Base-by-base conservation (phyloP, 2,329 filamentous ascomycete species). In the Cercospora berteroae region DNA sequence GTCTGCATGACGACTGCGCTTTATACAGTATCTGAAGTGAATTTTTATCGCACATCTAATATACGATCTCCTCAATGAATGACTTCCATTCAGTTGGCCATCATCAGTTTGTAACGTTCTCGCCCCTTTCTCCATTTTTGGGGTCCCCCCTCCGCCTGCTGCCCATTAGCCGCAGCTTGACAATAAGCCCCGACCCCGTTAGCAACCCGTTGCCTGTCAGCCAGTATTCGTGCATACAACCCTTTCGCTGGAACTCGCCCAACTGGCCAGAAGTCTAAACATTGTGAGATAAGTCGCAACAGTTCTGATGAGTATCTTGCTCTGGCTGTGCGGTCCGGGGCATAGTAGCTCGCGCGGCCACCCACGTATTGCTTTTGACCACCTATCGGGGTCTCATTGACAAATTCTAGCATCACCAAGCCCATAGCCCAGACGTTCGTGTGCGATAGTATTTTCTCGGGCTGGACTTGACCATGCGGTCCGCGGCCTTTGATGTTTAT, bases 381-480 rank as follows among this genome's bases (percentile, higher is more conserved):
- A n/a, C 48, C 48, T 12, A 55, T 20, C 1, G 18, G 48, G 2
- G 33, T 57, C 1, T 23, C 20, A 5, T 56, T 39, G 2, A 63
- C 61, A 12, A 63, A 29, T 18, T 63, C 44, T 9, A 63, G 31
- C 61, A 63, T 63, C 29, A 52, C 44, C 31, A 63, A 36, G 13
- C 61, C 61, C 7, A 63, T 63, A 12, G 31, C 61, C 48, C 52
- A 63, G 1, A 63, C 48, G 48, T 63, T 63, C 13, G 59, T 61
- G 42, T 61, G 39, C 3, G 59, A 44, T 18, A 61, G 59, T 3
- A 61, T 29, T 36, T 58, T 58, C 27, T 58, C 33, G 13, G 27
- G 13, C 20, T 12, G 12, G 23, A 39, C 12, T 60, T 18, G 58
- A 2, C 58, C 58, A 7, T 23, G 7, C 5, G 36, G 25, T 18